A percentile compares a stretch with the other conserved stretches of the same genome.
Conservation (phyloP, 768 basidiomycete genomes). For the Psilocybe cubensis region DNA sequence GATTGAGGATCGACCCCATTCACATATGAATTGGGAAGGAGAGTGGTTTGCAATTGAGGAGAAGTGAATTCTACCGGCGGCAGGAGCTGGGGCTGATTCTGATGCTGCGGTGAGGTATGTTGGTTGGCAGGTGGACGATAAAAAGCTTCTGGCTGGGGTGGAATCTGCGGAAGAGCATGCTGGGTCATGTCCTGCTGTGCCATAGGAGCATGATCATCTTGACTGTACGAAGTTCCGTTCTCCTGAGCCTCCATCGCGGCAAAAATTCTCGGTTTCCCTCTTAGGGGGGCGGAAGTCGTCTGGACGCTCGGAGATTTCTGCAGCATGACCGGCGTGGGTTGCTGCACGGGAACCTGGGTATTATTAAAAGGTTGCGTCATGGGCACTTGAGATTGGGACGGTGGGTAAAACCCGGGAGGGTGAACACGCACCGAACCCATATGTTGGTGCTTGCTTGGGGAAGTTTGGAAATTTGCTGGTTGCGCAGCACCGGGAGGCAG, state of each 20-base stretch:
- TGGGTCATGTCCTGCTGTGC: neutral
- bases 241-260: conserved; percentile 49
- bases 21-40: conserved; percentile 10
- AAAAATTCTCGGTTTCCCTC: conserved; percentile 67
- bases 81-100: conserved; percentile 9
- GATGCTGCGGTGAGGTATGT: conserved; percentile 6
- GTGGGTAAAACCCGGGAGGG: neutral
- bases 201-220: neutral
- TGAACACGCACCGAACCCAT: neutral
- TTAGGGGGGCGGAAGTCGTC: conserved; percentile 23
- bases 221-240: conserved; percentile 3
- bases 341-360: neutral
- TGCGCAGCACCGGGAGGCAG: conserved; percentile 20
- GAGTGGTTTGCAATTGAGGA: conserved; percentile 13
- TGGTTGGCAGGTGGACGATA: conserved; percentile 12
- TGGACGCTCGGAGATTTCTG: conserved; percentile 28
- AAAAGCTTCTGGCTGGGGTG: neutral
- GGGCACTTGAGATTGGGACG: neutral
- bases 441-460: neutral
- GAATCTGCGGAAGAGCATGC: conserved; percentile 5
- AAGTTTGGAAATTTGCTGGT: conserved; percentile 9
- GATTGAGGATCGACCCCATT: conserved; percentile 8
- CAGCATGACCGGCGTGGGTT: conserved; percentile 19
- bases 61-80: conserved; percentile 22
- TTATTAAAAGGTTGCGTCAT: neutral